Percentiles rank a stretch among this genome's conserved stretches.
These are phyloP conservation scores for Croton laevigatus DNA, from an alignment of 441 rosid species.

Conservation along the genomic window DNA sequence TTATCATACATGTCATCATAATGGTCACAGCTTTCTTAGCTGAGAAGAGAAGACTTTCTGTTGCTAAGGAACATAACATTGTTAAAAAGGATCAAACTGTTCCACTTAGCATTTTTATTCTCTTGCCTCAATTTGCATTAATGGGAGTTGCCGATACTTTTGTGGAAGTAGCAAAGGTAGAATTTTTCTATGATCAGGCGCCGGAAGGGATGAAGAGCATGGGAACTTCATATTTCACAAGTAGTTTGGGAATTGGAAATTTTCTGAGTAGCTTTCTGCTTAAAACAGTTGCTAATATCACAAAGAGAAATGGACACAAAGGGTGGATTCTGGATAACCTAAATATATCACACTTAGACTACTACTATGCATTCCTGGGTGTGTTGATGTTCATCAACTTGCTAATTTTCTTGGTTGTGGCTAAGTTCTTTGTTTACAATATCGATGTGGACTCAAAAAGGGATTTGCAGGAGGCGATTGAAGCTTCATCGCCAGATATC, in stretches of 20 bases:
- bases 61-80: conserved; percentile 50
- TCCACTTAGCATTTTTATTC: conserved; percentile 55
- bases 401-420: conserved; percentile 51
- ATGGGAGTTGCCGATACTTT: conserved; percentile 83
- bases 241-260: conserved; percentile 58
- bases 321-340: conserved; percentile 81
- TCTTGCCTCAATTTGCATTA: conserved; percentile 70
- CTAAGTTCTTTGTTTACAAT: conserved; percentile 64
- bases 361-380: conserved; percentile 66
- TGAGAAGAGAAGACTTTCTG: conserved; percentile 51
- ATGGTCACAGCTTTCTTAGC: conserved; percentile 52
- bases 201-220: conserved; percentile 90
- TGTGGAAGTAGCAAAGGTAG: conserved; percentile 66
- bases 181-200: conserved; percentile 89
- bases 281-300: conserved; percentile 47
- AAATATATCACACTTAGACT: conserved; percentile 68
- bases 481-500: conserved; percentile 3
- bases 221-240: conserved; percentile 58
- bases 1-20: conserved; percentile 50
- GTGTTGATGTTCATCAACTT: conserved; percentile 55
- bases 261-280: conserved; percentile 72
- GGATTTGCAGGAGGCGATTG: conserved; percentile 27
- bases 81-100: conserved; percentile 36
- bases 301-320: conserved; percentile 42
- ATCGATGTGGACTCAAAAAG: conserved; percentile 42